A percentile compares a stretch with the other conserved stretches of the same genome.
Conservation (phyloP, 306 rosid species). For the Alnus rubra region DNA sequence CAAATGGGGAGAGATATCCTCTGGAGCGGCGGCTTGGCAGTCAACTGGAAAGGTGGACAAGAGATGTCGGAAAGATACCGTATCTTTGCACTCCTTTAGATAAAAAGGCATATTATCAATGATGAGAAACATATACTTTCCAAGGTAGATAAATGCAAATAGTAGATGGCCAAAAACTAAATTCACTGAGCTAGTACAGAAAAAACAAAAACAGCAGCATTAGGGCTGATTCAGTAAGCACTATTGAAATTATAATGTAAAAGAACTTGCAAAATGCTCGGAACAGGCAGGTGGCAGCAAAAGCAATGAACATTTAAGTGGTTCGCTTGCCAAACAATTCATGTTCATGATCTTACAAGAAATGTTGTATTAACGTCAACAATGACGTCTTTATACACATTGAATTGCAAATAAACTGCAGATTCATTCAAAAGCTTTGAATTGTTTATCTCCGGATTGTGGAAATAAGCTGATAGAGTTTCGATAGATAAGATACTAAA, state of each 20-base stretch:
- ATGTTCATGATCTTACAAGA: not conserved
- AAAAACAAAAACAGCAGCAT: not conserved
- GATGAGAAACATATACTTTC: not conserved
- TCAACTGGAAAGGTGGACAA: constrained; percentile 26
- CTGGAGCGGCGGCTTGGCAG: constrained; percentile 17
- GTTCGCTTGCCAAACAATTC: not conserved
- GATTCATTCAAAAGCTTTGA: not conserved
- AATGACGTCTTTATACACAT: not conserved
- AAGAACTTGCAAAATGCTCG: not conserved
- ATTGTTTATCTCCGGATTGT: not conserved
- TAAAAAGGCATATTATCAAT: not conserved
- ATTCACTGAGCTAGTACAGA: not conserved
- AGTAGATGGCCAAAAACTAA: not conserved
- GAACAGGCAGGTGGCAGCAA: not conserved
- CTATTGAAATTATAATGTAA: not conserved
- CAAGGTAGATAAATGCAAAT: not conserved
- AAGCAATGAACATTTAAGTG: not conserved
- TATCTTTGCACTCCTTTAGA: constrained; percentile 11
- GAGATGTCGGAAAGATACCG: constrained; percentile 21
- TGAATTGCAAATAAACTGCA: not conserved
- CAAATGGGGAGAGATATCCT: constrained; percentile 40
- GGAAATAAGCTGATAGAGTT: not conserved
- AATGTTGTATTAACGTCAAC: not conserved
- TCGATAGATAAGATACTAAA: not conserved
- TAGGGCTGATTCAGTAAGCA: not conserved